phyloP scores from a whole-genome alignment of 139 green algal genomes.

The Volvox reticuliferus region DNA sequence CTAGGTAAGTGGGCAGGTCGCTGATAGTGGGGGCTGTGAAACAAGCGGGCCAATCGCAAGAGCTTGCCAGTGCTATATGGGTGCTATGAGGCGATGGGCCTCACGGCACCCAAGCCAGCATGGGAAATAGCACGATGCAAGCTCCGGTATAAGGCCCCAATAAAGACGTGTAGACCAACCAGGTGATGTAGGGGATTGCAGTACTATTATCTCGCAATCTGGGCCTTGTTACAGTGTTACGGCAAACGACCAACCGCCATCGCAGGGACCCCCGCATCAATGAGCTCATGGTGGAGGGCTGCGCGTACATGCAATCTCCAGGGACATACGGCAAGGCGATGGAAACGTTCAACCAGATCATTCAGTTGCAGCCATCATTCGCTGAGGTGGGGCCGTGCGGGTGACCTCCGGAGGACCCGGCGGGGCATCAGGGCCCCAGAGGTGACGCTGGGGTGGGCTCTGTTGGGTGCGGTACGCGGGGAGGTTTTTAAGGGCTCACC shows the following conservation, averaged over 20 bases:
- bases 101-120: too few relatives aligned
- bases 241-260: too few relatives aligned
- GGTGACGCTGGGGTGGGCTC: too few relatives aligned
- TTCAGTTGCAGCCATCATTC: slow-evolving; percentile 54
- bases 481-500: neutral
- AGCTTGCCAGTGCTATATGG: neutral
- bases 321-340: slow-evolving; percentile 51
- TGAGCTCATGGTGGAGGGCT: slow-evolving; percentile 63
- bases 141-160: too few relatives aligned
- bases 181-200: too few relatives aligned
- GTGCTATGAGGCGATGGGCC: too few relatives aligned
- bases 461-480: neutral
- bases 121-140: too few relatives aligned
- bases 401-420: too few relatives aligned
- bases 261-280: slow-evolving; percentile 42
- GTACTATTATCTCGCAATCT: too few relatives aligned
- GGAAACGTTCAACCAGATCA: slow-evolving; percentile 55
- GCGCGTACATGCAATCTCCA: slow-evolving; percentile 48
- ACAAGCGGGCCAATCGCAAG: neutral
- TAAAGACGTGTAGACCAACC: too few relatives aligned
- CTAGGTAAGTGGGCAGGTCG: neutral
- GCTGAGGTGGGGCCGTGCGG: slow-evolving; percentile 49
- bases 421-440: too few relatives aligned
- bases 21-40: neutral
- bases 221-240: too few relatives aligned